A percentile compares a stretch with the other conserved stretches of the same genome.
These are phyloP conservation scores for Saccharomyces jurei DNA, from an alignment of 805 yeast species.

Conservation along the genomic window DNA sequence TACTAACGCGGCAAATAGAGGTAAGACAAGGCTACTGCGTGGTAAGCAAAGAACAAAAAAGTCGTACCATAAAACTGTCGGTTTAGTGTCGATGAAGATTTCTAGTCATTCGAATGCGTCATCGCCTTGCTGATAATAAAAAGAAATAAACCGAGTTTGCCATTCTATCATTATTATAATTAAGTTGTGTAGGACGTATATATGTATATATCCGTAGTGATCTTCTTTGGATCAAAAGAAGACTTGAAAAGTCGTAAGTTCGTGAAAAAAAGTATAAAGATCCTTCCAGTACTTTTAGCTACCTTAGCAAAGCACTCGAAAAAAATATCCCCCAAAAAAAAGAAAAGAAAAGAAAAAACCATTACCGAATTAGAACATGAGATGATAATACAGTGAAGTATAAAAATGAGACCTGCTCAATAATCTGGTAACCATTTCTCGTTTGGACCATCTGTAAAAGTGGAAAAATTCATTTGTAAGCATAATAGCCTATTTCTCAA, in stretches of 20 bases:
- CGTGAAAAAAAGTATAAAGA: neutral
- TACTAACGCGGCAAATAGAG: neutral
- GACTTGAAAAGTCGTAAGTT: neutral
- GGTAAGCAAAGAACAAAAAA: neutral
- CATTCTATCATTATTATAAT: neutral
- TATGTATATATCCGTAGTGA: neutral
- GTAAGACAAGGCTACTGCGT: neutral
- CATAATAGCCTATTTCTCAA: neutral
- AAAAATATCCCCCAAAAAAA: neutral
- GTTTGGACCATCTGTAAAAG: neutral
- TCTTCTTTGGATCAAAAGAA: neutral
- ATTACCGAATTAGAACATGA: neutral
- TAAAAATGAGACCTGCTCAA: neutral
- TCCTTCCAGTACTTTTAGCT: neutral
- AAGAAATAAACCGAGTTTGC: neutral
- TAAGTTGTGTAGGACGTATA: neutral
- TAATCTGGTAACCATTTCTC: constrained; percentile 1
- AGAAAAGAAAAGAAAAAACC: neutral
- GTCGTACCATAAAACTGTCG: neutral
- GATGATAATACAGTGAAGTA: neutral
- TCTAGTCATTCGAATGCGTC: neutral
- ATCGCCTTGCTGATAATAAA: neutral
- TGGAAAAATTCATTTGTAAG: constrained; percentile 1
- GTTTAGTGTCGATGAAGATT: neutral
- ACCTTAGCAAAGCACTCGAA: neutral